Conservation (phyloP, 2,329 filamentous ascomycete species). For the Beauveria australis region DNA sequence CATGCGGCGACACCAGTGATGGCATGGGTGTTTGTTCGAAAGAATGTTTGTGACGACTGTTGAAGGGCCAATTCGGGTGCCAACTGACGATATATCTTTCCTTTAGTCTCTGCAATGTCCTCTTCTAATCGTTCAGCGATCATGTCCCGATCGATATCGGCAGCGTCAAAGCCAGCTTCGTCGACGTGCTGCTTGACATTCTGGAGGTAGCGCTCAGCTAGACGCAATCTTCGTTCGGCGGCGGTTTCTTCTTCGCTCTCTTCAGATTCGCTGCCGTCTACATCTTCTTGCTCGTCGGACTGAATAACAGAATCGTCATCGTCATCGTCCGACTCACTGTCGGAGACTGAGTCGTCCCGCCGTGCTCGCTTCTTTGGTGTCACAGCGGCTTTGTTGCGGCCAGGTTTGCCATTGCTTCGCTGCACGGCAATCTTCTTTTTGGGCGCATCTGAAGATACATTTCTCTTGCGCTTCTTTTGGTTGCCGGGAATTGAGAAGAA, state of each 20-base stretch:
- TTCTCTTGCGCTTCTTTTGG: slow-evolving; percentile 83
- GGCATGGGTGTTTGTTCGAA: slow-evolving; percentile 68
- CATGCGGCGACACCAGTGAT: slow-evolving; percentile 75
- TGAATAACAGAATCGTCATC: slow-evolving; percentile 45
- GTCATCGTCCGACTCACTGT: slow-evolving; percentile 67
- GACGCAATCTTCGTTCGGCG: slow-evolving; percentile 73
- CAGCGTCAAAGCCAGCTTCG: slow-evolving; percentile 80
- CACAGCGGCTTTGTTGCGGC: slow-evolving; percentile 26
- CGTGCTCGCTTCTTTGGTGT: slow-evolving; percentile 38
- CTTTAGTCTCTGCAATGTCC: slow-evolving; percentile 87
- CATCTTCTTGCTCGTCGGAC: slow-evolving; percentile 36
- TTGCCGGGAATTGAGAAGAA: slow-evolving; percentile 88
- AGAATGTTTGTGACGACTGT: slow-evolving; percentile 59
- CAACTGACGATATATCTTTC: slow-evolving; percentile 76
- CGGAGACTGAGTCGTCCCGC: slow-evolving; percentile 72
- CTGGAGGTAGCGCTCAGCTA: slow-evolving; percentile 88
- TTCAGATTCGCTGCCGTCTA: slow-evolving; percentile 27
- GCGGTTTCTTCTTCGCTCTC: slow-evolving; percentile 81
- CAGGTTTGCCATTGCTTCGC: slow-evolving; percentile 25
- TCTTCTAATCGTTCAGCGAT: slow-evolving; percentile 86
- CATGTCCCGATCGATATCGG: slow-evolving; percentile 84
- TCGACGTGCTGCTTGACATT: slow-evolving; percentile 80
- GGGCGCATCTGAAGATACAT: slow-evolving; percentile 42
- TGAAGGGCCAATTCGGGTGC: slow-evolving; percentile 64
- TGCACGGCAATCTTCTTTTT: slow-evolving; percentile 51